These are phyloP conservation scores for Auricularia sp. DNA, from an alignment of 768 basidiomycete genomes.

Conservation along the genomic window DNA sequence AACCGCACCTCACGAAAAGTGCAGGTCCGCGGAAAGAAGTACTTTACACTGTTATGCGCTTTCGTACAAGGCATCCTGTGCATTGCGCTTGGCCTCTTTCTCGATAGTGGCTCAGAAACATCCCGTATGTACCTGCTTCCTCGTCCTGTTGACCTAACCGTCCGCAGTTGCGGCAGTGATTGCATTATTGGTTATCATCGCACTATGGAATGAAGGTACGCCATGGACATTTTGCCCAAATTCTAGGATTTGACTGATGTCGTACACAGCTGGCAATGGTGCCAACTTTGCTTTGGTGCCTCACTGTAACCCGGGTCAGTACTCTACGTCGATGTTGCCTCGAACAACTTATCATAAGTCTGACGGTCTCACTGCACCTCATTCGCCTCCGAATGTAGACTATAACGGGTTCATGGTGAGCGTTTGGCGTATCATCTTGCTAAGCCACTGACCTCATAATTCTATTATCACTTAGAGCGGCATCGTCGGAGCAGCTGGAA, in stretches of 20 bases:
- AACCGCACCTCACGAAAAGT: neutral
- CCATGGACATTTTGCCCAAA: neutral
- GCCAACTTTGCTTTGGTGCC: conserved; percentile 42
- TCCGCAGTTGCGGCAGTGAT: conserved; percentile 24
- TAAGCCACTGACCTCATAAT: neutral
- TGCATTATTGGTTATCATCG: conserved; percentile 30
- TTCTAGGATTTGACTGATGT: neutral
- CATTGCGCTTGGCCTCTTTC: conserved; percentile 38
- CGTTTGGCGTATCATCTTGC: neutral
- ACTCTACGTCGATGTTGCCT: conserved; percentile 2
- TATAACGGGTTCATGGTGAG: conserved; percentile 28
- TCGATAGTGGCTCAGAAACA: conserved; percentile 15
- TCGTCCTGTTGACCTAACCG: conserved; percentile 4
- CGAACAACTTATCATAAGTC: no score
- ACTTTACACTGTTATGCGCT: conserved; percentile 33
- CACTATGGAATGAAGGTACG: conserved; percentile 29
- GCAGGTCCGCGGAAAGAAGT: conserved; percentile 33
- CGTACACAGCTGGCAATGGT: conserved; percentile 24
- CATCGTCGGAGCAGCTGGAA: conserved; percentile 30
- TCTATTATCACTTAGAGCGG: conserved; percentile 10
- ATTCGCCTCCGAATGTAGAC: conserved; percentile 9
- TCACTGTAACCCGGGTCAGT: conserved; percentile 35
- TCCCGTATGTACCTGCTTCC: conserved; percentile 12
- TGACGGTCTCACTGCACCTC: neutral
- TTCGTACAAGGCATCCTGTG: conserved; percentile 33